Evolutionary conservation across 116 monocot species (phyloP), one percentile per base, ranked within the genome.

Genomic region (Posidonia oceanica): DNA sequence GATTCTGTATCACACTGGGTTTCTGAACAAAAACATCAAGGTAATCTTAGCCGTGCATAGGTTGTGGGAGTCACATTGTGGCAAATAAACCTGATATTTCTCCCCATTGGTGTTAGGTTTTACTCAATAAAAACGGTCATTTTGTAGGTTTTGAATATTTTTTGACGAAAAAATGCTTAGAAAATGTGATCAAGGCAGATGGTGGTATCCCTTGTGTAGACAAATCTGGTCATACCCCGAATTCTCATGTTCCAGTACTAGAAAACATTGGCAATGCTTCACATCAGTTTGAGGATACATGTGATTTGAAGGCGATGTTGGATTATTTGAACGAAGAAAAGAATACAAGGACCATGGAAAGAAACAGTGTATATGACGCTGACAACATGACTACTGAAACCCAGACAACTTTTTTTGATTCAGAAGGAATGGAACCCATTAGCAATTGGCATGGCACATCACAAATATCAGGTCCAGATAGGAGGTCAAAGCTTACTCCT

Each of bases 381-480:
- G 58, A 58, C 21, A 18, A 13, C 10, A 41, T 53, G 39, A 21
- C 42, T 61, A 54, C 44, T 29, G 61, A 61, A 15, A 8, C 14
- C 54, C 4, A 56, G 14, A 38, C 39, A 23, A 52, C 29, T 17
- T 5, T 23, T 70, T 48, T 48, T 48, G 48, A 42, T 42, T 39
- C 55, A 41, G 61, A 62, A 17, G 38, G 40, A 57, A 38, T 53
- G 3, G 17, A 64, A 7, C 39, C 58, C 42, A 40, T 14, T 20
- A 64, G 36, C 23, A 58, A 21, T 52, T 74, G 59, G 61, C 80
- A 75, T 79, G 92, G 87, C 56, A 36, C 83, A 51, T 97, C 97
- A 62, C 97, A 97, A 77, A 84, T 92, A 72, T 92, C 97, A 41
- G 89, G 82, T 53, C 87, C 83, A 65, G 74, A 83, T 70, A 77